Percentiles rank a stretch among this genome's conserved stretches.
Conservation (phyloP, 2,329 filamentous ascomycete genomes). For the Calonectria honghensis region DNA sequence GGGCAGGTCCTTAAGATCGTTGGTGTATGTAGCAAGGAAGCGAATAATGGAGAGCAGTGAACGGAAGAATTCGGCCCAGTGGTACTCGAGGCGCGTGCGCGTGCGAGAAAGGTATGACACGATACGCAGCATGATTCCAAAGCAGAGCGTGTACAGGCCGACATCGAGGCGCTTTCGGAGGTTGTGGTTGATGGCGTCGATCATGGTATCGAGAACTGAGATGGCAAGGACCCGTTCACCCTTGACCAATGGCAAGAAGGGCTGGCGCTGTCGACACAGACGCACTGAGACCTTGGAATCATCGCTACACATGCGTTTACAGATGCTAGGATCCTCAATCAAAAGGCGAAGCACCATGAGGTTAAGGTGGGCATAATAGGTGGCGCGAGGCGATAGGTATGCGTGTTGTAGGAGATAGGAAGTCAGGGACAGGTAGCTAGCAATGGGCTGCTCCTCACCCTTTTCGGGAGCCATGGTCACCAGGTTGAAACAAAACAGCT, state of each 20-base stretch:
- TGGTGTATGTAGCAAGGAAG: slow-evolving; percentile 90
- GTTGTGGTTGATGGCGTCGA: slow-evolving; percentile 96
- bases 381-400: slow-evolving; percentile 85
- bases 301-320: slow-evolving; percentile 89
- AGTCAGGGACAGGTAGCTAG: slow-evolving; percentile 88
- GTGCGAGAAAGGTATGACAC: slow-evolving; percentile 89
- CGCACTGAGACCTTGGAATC: slow-evolving; percentile 85
- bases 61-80: slow-evolving; percentile 97
- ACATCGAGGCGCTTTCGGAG: slow-evolving; percentile 89
- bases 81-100: slow-evolving; percentile 87
- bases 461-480: slow-evolving; percentile 78
- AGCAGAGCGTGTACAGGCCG: slow-evolving; percentile 86
- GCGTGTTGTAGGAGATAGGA: slow-evolving; percentile 97
- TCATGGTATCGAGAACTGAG: slow-evolving; percentile 87
- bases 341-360: slow-evolving; percentile 90
- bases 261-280: slow-evolving; percentile 91
- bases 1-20: slow-evolving; percentile 81
- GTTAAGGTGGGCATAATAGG: slow-evolving; percentile 89
- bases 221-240: slow-evolving; percentile 84
- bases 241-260: slow-evolving; percentile 85
- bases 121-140: slow-evolving; percentile 88
- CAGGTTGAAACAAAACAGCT: slow-evolving; percentile 92
- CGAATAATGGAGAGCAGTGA: slow-evolving; percentile 90
- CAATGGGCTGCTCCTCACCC: slow-evolving; percentile 83
- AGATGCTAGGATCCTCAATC: slow-evolving; percentile 88